Conservation (phyloP, 495 filamentous ascomycete genomes). For the Venustampulla echinocandica region DNA sequence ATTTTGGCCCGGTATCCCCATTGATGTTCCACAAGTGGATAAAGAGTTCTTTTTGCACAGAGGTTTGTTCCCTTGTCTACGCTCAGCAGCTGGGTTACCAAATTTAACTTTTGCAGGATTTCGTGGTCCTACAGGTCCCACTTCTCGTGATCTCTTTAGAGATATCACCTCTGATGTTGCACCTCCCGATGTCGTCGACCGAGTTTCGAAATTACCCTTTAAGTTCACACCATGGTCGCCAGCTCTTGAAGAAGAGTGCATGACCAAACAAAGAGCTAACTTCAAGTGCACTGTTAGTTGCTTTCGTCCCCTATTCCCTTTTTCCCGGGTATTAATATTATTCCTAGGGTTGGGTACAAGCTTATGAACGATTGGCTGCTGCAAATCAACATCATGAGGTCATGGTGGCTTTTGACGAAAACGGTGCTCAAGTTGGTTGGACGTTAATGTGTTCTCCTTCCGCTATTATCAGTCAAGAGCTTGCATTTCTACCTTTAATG, state of each 20-base stretch:
- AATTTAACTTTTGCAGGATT: conserved; percentile 6
- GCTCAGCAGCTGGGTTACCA: neutral
- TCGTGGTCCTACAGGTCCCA: conserved; percentile 11
- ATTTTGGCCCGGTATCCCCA: conserved; percentile 41
- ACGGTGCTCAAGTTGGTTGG: conserved; percentile 40
- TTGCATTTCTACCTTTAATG: conserved; percentile 36
- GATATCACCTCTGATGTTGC: conserved; percentile 32
- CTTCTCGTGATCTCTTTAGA: conserved; percentile 36
- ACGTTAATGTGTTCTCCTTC: conserved; percentile 38
- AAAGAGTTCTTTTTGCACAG: conserved; percentile 39
- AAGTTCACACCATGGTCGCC: conserved; percentile 34
- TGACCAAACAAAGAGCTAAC: conserved; percentile 37
- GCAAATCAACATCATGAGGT: conserved; percentile 33
- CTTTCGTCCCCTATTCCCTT: neutral
- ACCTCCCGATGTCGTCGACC: conserved; percentile 29
- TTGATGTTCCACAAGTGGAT: conserved; percentile 28
- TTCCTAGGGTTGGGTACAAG: conserved; percentile 37
- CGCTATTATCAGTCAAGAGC: conserved; percentile 28
- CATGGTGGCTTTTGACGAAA: conserved; percentile 36
- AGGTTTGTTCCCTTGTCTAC: conserved; percentile 26
- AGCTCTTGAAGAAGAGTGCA: conserved; percentile 34
- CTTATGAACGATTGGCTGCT: conserved; percentile 34
- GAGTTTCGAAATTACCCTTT: conserved; percentile 26
- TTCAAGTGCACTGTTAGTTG: conserved; percentile 33
- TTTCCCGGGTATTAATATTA: neutral